Base-by-base conservation (phyloP, 495 filamentous ascomycete species). In the Neurospora tetrasperma region DNA sequence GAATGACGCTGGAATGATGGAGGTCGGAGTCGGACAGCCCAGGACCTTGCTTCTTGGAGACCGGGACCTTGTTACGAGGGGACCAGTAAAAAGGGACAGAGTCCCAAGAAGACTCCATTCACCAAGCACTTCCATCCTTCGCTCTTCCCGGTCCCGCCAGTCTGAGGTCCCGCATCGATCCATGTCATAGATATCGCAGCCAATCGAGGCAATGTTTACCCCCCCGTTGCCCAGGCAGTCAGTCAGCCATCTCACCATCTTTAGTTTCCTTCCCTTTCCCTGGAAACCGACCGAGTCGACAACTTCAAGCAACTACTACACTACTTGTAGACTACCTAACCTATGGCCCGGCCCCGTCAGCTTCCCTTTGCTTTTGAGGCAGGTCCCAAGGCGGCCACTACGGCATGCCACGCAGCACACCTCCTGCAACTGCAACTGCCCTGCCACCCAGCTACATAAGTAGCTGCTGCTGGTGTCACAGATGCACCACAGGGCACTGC, bases 201-300 rank as follows among this genome's bases (percentile, higher is more conserved):
- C 74, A 76, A 76, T 76, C 40, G 16, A 39, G 41, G 18, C 14
- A 70, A 31, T 76, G 73, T 76, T 76, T 76, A 76, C 74, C 38
- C 46, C 46, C 41, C 27, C 16, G 74, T 76, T 76, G 70, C 74
- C 70, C 74, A 43, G 41, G 74, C 69, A 71, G 74, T 74, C 54
- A 16, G 48, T 23, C 48, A 59, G 48, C 44, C n/a, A 38, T 38
- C 5, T 48, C n/a, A n/a, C 20, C 18, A 2, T n/a, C 43, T 48
- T n/a, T 20, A 2, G 27, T 11, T 27, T 59, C 48, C 20, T 59
- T 62, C 9, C 7, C 9, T 31, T 27, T 27, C 20, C 46, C 3
- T 27, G 46, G 20, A 4, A 54, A 1, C 35, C 4, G 5, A 6
- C 5, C 35, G 4, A 4, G 43, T 20, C 43, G 43, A 46, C 3